These are phyloP conservation scores for Trichothecium sympodiale DNA, from an alignment of 2,329 filamentous ascomycete genomes.

Conservation along the genomic window DNA sequence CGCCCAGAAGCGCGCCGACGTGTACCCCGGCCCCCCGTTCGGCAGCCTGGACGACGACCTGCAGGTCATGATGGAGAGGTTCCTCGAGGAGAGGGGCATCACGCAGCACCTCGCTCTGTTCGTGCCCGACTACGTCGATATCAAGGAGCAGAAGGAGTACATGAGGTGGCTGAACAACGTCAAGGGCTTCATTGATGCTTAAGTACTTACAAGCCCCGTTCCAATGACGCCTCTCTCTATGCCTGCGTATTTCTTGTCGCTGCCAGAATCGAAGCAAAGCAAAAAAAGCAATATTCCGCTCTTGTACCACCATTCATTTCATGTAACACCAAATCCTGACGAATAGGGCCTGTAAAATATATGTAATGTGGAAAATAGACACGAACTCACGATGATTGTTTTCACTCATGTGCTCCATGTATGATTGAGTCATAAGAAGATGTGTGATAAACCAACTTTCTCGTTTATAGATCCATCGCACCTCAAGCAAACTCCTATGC, in stretches of 20 bases:
- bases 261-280: too few species aligned
- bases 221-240: too few species aligned
- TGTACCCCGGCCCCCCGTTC: slow-evolving; percentile 89
- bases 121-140: slow-evolving; percentile 90
- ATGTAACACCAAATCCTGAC: too few species aligned
- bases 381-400: neutral
- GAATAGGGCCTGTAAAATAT: neutral
- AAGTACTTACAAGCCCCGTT: too few species aligned
- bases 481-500: too few species aligned
- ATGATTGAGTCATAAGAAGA: slow-evolving; percentile 1
- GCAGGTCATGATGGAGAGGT: slow-evolving; percentile 83
- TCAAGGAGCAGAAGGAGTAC: slow-evolving; percentile 99
- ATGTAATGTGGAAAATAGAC: slow-evolving; percentile 3
- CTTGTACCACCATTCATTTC: neutral
- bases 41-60: slow-evolving; percentile 92
- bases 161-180: slow-evolving; percentile 78
- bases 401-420: too few species aligned
- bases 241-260: too few species aligned
- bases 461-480: too few species aligned
- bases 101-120: slow-evolving; percentile 79
- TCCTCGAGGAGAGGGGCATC: slow-evolving; percentile 89
- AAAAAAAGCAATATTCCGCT: slow-evolving; percentile 1
- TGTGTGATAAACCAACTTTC: too few species aligned
- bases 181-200: slow-evolving; percentile 74
- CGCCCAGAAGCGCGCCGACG: slow-evolving; percentile 61